Evolutionary conservation across 75 land plant genomes (phyloP), one percentile per base, ranked within the genome.

Genomic region (Picea sitchensis): DNA sequence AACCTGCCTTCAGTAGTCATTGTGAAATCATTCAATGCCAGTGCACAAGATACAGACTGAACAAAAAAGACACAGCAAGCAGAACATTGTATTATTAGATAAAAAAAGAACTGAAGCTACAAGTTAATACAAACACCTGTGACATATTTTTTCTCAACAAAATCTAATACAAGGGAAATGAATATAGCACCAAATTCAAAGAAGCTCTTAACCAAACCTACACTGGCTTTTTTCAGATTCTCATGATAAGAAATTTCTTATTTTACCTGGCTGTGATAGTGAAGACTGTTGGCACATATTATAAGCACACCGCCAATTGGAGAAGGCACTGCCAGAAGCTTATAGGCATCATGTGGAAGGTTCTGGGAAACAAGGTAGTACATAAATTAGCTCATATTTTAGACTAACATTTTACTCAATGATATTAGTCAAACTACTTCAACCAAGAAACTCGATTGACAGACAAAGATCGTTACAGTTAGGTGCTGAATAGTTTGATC

Each of bases 301-400:
- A 93, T 91, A 80, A 97, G 82, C 63, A 97, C 96, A 58, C 99
- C 99, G 71, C 98, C 99, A 87, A 97, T 91, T 36, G 98, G 99
- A 67, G 96, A 88, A 78, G 99, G 99, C 36, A 97, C 99, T 14
- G 98, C 91, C 77, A 97, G 86, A 77, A 97, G 98, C 89, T 89
- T 92, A 80, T 95, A 97, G 18, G 98, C 96, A 90, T 97, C 98
- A 86, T 95, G 98, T 4, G 99, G 99, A 56, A 97, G 89, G 86
- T 86, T 90, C 99, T 96, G 90, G 41, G 34, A 51, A 61, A 76
- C 26, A 75, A 69, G 60, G 80, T 60, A 56, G 61, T 15, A 58
- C 12, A 75, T 2, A 31, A 54, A 75, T 54, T 9, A 30, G 32
- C 8, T 75, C 56, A 9, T 51, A 51, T 51, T 9, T 51, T 51